These are phyloP conservation scores for Chalciporus sp. DNA, from an alignment of 1,284 basidiomycete species.

Conservation along the genomic window DNA sequence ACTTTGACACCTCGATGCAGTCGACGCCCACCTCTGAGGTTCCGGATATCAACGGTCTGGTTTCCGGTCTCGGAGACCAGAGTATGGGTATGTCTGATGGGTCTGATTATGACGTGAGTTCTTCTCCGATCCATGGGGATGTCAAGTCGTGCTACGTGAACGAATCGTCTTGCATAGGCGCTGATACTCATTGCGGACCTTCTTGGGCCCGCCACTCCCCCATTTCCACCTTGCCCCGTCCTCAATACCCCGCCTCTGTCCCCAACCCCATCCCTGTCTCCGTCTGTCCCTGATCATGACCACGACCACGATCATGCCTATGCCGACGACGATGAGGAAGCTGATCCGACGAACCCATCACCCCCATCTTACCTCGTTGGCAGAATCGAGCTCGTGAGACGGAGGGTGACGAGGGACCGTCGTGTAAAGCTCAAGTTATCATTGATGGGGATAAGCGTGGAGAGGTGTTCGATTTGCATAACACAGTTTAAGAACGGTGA, in stretches of 20 bases:
- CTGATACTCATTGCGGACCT: conserved; percentile 35
- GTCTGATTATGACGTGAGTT: conserved; percentile 37
- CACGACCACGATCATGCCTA: no score
- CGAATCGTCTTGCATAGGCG: conserved; percentile 28
- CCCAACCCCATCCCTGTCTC: neutral
- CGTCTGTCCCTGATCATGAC: neutral
- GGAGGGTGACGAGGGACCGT: conserved; percentile 69
- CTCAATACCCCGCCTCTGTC: no score
- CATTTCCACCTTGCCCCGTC: neutral
- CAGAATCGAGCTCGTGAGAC: conserved; percentile 63
- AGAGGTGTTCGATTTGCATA: conserved; percentile 81
- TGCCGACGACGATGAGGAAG: neutral
- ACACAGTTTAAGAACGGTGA: conserved; percentile 72
- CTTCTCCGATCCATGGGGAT: conserved; percentile 25
- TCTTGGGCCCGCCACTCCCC: conserved; percentile 33
- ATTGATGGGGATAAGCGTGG: conserved; percentile 71
- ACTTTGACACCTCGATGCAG: conserved; percentile 27
- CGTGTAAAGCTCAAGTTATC: conserved; percentile 78
- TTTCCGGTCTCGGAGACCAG: conserved; percentile 31
- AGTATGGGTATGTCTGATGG: conserved; percentile 29
- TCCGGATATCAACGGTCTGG: conserved; percentile 27
- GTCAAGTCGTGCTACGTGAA: conserved; percentile 24
- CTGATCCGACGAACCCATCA: neutral
- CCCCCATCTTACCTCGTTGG: conserved; percentile 50
- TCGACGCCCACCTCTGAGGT: conserved; percentile 27